phyloP scores from a whole-genome alignment of 257 asterid species.

The Asclepias syriaca region DNA sequence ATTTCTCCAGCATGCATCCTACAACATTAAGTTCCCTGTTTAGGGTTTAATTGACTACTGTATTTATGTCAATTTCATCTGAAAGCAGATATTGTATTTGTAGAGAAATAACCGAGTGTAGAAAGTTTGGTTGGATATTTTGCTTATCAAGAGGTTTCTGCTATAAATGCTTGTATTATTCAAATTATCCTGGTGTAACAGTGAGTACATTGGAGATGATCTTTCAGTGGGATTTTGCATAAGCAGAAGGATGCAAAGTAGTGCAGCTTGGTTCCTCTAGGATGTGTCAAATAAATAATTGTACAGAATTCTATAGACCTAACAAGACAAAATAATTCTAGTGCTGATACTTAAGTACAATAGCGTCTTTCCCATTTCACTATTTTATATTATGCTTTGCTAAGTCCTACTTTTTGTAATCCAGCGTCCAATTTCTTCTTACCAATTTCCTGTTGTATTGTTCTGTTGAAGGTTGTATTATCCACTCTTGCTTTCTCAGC shows the following conservation, averaged over 20 bases:
- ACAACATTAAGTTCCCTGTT: background rate
- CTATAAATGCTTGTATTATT: background rate
- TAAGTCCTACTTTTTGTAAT: background rate
- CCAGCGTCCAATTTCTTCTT: conserved; percentile 14
- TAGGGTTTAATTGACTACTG: background rate
- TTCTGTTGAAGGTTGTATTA: conserved; percentile 66
- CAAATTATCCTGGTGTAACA: too few species aligned
- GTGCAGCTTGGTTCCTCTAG: background rate
- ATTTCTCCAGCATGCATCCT: background rate
- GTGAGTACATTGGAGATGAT: background rate
- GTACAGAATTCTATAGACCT: background rate
- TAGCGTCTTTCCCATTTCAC: background rate
- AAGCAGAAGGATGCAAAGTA: background rate
- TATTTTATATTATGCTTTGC: background rate
- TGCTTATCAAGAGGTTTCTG: background rate
- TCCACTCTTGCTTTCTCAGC: conserved; percentile 95
- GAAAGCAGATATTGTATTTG: background rate
- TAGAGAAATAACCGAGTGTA: background rate
- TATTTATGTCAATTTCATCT: background rate
- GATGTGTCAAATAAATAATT: background rate
- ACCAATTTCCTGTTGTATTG: conserved; percentile 18
- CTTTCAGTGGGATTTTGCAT: background rate
- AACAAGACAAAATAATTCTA: background rate
- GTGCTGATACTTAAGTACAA: background rate
- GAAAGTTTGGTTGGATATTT: background rate